Evolutionary conservation across 192 early-diverging fungal genomes (phyloP), one percentile per base, ranked within the genome.

Genomic region (Linnemannia hyalina): DNA sequence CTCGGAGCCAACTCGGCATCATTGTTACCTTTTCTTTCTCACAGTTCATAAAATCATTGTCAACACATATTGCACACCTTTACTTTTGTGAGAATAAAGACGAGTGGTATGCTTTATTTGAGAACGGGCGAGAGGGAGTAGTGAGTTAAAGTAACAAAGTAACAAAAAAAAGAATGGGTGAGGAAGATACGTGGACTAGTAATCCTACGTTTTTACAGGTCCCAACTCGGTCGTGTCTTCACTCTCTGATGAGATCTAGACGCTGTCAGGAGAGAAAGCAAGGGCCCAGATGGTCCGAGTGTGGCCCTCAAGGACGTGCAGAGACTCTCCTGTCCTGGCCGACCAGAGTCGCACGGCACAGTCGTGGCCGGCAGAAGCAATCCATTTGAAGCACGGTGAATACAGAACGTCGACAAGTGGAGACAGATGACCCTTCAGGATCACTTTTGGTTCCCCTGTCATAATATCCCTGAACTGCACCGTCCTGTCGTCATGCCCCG

Each of bases 391-490:
- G 6, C 71, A 42, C 20, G 71, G 71, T 3, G 71, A 73, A 26
- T 46, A 73, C 41, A 46, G 6, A 7, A 73, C 22, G 0, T 20
- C 40, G 15, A 1, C 3, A 20, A 47, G 16, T 23, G 6, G 13
- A 0, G 5, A 0, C 4, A 9, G 29, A 73, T 73, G 71, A 47
- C 71, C 71, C 8, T 22, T 73, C 41, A 73, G 23, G 15, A 46
- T 42, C n/a, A 42, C 38, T n/a, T 42, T 42, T n/a, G 71, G 71
- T 47, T 23, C 41, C 0, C 71, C 71, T 1, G 71, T 73, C 36
- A n/a, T 26, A 36, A 36, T 42, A 7, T 73, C 71, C 71, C 40
- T n/a, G 38, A 73, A 36, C 71, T 42, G 71, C 4, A 73, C 71
- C n/a, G 41, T 46, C 20, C n/a, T n/a, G 11, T 29, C 23, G 3